Evolutionary conservation across 495 filamentous ascomycete species (phyloP).

Genomic region (Penicillium bialowiezense): DNA sequence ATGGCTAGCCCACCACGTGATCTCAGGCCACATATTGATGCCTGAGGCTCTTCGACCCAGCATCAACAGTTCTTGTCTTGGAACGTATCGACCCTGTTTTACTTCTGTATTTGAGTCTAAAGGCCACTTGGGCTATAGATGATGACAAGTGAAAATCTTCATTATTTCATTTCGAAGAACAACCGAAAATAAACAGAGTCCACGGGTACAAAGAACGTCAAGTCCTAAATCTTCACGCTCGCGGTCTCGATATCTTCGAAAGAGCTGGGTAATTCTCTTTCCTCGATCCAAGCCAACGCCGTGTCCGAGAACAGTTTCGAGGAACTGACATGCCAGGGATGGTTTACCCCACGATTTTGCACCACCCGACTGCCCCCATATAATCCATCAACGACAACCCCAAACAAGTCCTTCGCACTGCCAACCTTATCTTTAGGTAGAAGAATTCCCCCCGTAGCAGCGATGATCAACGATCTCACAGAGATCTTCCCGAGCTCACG

Average conservation of each 20-base stretch:
- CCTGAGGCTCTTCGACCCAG: background rate
- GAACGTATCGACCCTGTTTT: too few species aligned
- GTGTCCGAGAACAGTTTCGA: background rate
- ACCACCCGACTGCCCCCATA: conserved; percentile 9
- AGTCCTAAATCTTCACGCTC: too few species aligned
- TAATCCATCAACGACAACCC: background rate
- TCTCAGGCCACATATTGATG: background rate
- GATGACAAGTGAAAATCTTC: too few species aligned
- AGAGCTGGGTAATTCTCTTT: too few species aligned
- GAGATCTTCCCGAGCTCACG: conserved; percentile 2
- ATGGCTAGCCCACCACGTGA: conserved; percentile 28
- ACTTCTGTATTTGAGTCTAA: too few species aligned
- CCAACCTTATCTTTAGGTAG: conserved; percentile 1
- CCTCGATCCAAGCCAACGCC: background rate
- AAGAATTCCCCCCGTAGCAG: background rate
- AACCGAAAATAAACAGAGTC: too few species aligned
- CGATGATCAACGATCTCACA: conserved; percentile 3
- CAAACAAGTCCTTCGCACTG: conserved; percentile 1
- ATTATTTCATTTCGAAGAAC: too few species aligned
- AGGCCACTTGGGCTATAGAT: too few species aligned
- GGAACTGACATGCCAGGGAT: conserved; percentile 7
- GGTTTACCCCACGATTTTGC: conserved; percentile 1
- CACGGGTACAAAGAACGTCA: too few species aligned
- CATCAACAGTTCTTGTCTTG: too few species aligned
- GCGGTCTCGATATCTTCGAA: too few species aligned